Base-by-base conservation (phyloP, 441 rosid species). In the Kokia cookei region DNA sequence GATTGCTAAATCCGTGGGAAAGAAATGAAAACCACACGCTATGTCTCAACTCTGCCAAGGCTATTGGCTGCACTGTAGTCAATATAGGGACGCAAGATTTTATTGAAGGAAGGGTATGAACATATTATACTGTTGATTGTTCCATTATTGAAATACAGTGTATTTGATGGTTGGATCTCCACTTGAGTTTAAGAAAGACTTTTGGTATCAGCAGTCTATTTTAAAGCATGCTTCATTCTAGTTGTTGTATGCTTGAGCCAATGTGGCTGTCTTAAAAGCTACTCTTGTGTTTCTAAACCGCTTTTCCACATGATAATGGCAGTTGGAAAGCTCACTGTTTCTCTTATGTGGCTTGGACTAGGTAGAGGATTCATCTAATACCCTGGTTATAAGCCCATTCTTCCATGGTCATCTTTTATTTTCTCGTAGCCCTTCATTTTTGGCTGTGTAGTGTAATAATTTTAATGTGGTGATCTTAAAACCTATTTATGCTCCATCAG, bases 1-100 rank as follows among this genome's bases (percentile, higher is more conserved):
- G 88, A 71, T 77, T 86, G 75, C 96, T 96, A 69, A 96, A 96
- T 84, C 99, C 99, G 17, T 96, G 99, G 99, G 99, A 96, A 77
- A 87, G 98, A 76, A 93, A 95, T 74, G 98, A 95, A 82, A 95
- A 95, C 74, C 99, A 95, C 75, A 93, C 97, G 12, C 93, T 95
- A 40, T 93, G 97, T 61, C 92, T 95, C 72, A 95, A 95, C 79
- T 95, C 99, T 82, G 97, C 97, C 42, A 95, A 95, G 83, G 99
- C 98, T 11, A 91, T 95, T 84, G 99, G 99, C 37, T 93, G 99
- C 79, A 93, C 98, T 5, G 94, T 93, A 22, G 99, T 95, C 76
- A 95, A 95, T 80, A 95, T 95, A 50, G 98, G 99, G 37, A 92
- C 97, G 3, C 90, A 93, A 77, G 99, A 96, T 65, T 83, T 96